These are phyloP conservation scores for Ophiostoma fasciatum DNA, from an alignment of 2,329 filamentous ascomycete genomes.

Conservation along the genomic window DNA sequence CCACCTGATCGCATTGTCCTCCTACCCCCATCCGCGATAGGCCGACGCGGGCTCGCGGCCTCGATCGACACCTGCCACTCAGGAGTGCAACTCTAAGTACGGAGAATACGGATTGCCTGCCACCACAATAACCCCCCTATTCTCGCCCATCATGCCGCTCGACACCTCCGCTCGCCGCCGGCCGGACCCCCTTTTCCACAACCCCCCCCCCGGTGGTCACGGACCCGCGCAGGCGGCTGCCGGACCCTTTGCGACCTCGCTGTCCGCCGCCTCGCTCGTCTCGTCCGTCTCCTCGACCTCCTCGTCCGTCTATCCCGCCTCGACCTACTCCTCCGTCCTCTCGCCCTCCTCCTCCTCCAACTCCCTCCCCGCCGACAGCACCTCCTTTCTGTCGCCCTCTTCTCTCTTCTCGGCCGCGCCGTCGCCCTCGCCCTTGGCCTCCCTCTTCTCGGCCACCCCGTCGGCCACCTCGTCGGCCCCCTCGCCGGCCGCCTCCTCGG, in stretches of 20 bases:
- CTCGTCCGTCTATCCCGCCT: slow-evolving; percentile 2
- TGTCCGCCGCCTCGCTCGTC: slow-evolving; percentile 1
- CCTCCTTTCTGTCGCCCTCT: neutral
- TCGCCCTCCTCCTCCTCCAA: slow-evolving; percentile 1
- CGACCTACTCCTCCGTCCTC: neutral
- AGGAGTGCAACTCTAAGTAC: no score
- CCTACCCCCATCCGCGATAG: no score
- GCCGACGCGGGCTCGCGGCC: no score
- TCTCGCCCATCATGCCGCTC: slow-evolving; percentile 10
- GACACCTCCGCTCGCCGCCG: slow-evolving; percentile 4
- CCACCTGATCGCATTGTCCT: no score
- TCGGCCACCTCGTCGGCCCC: neutral
- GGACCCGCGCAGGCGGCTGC: neutral
- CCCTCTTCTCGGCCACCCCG: neutral
- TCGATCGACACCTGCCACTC: no score
- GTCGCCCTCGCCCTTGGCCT: neutral
- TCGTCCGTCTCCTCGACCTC: slow-evolving; percentile 1
- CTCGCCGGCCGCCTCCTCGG: neutral
- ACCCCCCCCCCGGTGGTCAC: slow-evolving; percentile 1
- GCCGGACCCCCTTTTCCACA: slow-evolving; percentile 5
- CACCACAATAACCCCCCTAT: no score
- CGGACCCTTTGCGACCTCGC: neutral
- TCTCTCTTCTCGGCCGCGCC: neutral
- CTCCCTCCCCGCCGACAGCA: no score
- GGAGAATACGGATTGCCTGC: no score